Percentiles rank a stretch among this genome's conserved stretches.
phyloP scores from a whole-genome alignment of 768 basidiomycete genomes.

The Phaeotremella fagi region DNA sequence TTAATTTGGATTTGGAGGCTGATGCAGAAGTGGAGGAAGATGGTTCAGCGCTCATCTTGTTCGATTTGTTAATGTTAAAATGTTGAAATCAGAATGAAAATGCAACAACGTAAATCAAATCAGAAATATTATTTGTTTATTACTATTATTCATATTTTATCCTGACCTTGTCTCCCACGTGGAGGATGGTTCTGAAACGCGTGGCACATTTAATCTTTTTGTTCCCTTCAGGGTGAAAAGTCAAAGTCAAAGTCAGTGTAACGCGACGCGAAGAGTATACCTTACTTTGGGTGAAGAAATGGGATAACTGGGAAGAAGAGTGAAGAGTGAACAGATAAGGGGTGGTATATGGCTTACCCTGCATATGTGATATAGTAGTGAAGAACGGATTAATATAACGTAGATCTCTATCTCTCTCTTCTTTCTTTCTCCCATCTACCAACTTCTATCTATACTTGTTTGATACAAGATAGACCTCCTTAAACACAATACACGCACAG shows the following conservation, averaged over 20 bases:
- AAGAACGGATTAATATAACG: too few relatives aligned
- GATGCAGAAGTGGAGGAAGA: constrained; percentile 30
- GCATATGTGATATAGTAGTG: too few relatives aligned
- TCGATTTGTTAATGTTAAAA: background rate
- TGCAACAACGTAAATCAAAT: too few relatives aligned
- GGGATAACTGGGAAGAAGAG: too few relatives aligned
- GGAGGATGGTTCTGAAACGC: background rate
- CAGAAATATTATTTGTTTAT: constrained; percentile 4
- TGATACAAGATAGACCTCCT: background rate
- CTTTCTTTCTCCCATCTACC: background rate
- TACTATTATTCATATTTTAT: background rate
- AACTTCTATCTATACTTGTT: background rate
- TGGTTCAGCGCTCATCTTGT: constrained; percentile 31
- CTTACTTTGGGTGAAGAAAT: too few relatives aligned
- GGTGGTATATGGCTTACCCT: too few relatives aligned
- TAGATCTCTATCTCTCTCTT: too few relatives aligned
- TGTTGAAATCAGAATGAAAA: too few relatives aligned
- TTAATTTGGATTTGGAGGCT: constrained; percentile 25
- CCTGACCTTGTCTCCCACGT: background rate
- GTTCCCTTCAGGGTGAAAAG: too few relatives aligned
- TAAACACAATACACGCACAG: too few relatives aligned
- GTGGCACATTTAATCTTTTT: background rate
- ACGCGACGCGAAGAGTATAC: constrained; percentile 1
- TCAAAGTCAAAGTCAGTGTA: too few relatives aligned
- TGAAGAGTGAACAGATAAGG: too few relatives aligned